A percentile compares a stretch with the other conserved stretches of the same genome.
These are phyloP conservation scores for Trametes coccinea DNA, from an alignment of 768 basidiomycete genomes.

Conservation along the genomic window DNA sequence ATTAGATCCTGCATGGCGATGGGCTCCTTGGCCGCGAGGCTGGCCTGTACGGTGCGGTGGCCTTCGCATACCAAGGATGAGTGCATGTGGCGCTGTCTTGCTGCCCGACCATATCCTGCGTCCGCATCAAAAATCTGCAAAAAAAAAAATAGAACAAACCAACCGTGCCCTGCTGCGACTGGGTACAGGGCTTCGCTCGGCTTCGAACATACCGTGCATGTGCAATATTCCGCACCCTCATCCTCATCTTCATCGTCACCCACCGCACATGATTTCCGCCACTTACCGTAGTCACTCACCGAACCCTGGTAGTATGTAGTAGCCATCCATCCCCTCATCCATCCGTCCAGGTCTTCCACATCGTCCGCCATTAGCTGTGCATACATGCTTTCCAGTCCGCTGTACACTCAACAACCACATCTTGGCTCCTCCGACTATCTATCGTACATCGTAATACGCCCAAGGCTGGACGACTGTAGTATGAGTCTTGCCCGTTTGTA, in stretches of 20 bases:
- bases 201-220: neutral
- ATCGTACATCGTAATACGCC: no score
- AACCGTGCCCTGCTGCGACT: neutral
- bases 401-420: no score
- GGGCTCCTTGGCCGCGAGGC: constrained; percentile 93
- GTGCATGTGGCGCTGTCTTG: neutral
- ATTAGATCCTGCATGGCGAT: constrained; percentile 78
- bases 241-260: neutral
- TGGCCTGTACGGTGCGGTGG: constrained; percentile 90
- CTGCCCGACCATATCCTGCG: no score
- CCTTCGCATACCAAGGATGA: constrained; percentile 92
- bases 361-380: neutral
- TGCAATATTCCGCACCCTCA: neutral
- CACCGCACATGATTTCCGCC: no score
- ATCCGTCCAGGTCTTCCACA: no score
- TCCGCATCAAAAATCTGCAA: neutral
- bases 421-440: no score
- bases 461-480: no score
- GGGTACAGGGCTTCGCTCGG: neutral
- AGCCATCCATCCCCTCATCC: no score
- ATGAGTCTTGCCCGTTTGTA: no score
- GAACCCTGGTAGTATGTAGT: no score
- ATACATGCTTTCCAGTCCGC: no score
- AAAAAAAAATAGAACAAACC: neutral
- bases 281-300: no score